phyloP scores from a whole-genome alignment of 1,284 basidiomycete species.

The Cryptococcus hybrid region DNA sequence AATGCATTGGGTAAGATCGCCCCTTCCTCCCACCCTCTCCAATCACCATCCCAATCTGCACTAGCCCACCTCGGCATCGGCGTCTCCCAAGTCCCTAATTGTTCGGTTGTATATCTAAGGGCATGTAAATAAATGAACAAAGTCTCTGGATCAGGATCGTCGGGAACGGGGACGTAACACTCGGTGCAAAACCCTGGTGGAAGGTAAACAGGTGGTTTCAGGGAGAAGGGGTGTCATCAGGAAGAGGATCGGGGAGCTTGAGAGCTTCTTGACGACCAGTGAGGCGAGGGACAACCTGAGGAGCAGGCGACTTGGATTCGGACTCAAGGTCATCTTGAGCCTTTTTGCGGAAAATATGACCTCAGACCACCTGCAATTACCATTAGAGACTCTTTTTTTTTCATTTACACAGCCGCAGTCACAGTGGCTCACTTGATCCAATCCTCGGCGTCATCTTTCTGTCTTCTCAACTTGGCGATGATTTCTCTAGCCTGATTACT shows the following conservation, averaged over 20 bases:
- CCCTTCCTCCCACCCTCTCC: conserved; percentile 15
- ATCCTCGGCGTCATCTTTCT: conserved; percentile 91
- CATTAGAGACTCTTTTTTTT: conserved; percentile 1
- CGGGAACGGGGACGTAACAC: conserved; percentile 84
- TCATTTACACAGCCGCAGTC: not conserved
- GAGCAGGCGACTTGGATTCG: not conserved
- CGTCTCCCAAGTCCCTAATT: conserved; percentile 47
- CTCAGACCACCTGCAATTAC: conserved; percentile 10
- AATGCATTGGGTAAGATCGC: conserved; percentile 5
- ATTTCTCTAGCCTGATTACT: conserved; percentile 78
- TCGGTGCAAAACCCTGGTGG: conserved; percentile 62
- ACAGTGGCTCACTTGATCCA: conserved; percentile 58
- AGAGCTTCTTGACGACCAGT: conserved; percentile 2
- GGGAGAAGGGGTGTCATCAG: conserved; percentile 21
- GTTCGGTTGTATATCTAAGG: conserved; percentile 65
- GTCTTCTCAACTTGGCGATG: conserved; percentile 77
- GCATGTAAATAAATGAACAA: conserved; percentile 94
- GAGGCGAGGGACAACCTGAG: conserved; percentile 1
- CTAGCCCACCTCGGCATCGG: conserved; percentile 50
- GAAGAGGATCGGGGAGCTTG: conserved; percentile 20
- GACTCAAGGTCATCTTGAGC: conserved; percentile 32
- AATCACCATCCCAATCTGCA: conserved; percentile 49
- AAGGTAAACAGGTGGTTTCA: conserved; percentile 50
- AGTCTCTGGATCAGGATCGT: conserved; percentile 84
- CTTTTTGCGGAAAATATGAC: conserved; percentile 19